Base-by-base conservation (phyloP, 78 protist species). In the Dictyostelium citrinum region DNA sequence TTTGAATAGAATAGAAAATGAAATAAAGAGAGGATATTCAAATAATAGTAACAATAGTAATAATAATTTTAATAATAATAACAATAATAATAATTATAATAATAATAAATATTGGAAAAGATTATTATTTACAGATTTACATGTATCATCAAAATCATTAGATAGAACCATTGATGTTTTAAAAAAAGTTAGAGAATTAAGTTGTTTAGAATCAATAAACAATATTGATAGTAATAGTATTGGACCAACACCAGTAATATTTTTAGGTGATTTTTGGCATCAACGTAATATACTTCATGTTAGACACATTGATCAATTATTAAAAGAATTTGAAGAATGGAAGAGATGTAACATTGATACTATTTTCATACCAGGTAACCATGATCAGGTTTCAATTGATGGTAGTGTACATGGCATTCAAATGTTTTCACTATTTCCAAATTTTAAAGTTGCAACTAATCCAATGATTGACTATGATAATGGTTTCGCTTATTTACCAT, bases 231-330 rank as follows among this genome's bases (percentile, higher is more conserved):
- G 17, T 16, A 49, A 10, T 55, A 55, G 9, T 49, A 16, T 5
- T 14, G 17, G 17, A 64, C 79, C 79, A 3, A 37, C 31, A 27
- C 71, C 46, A 43, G 93, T 88, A 2, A 84, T 88, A 24, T 88
- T 88, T 67, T 68, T 88, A 29, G 93, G 93, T 67, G 93, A 88
- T 60, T 88, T 88, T 68, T 88, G 93, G 93, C 93, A 88, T 67
- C 93, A 88, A 27, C 39, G 93, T 11, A 78, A 88, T 78, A 61
- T 88, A 16, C 55, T 88, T 29, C 82, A 88, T 58, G 93, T 88
- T 20, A 27, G 85, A 41, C 93, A 88, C 29, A 72, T 88, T 5
- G 93, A 88, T 78, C 8, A 14, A 78, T 67, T 88, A 14, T 49
- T 88, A 31, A 16, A 76, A 43, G 93, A 88, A 39, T 88, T 88